Percentiles rank a stretch among this genome's conserved stretches.
phyloP scores from a whole-genome alignment of 1,139 yeast genomes.

The Blastobotrys illinoisensis region DNA sequence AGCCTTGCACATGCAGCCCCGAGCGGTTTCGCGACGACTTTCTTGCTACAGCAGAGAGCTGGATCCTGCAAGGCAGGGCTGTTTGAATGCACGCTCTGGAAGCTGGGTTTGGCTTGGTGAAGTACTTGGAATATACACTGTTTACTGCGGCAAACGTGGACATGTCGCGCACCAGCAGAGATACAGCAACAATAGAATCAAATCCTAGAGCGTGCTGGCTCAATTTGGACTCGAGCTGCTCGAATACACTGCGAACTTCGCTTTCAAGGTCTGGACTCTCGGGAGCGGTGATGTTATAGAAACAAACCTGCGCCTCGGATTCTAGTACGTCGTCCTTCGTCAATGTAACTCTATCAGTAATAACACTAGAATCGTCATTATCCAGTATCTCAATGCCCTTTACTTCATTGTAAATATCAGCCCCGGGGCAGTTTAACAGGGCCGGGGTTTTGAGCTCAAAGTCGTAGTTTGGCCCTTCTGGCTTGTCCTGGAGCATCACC shows the following conservation, averaged over 20 bases:
- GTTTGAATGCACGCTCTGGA: constrained; percentile 82
- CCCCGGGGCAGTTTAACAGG: constrained; percentile 34
- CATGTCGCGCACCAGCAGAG: constrained; percentile 60
- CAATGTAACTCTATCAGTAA: too few species aligned
- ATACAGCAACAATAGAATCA: constrained; percentile 17
- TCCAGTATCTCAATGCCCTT: not conserved
- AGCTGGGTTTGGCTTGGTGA: constrained; percentile 63
- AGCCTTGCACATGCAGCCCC: constrained; percentile 85
- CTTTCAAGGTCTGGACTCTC: constrained; percentile 9
- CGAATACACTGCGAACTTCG: constrained; percentile 17
- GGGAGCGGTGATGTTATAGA: not conserved
- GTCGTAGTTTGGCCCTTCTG: constrained; percentile 22
- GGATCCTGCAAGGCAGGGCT: constrained; percentile 38
- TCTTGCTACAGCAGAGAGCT: constrained; percentile 52
- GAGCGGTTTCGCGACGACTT: constrained; percentile 16
- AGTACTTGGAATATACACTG: constrained; percentile 45
- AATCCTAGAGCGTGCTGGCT: constrained; percentile 5
- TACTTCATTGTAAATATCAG: not conserved
- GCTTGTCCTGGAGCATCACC: constrained; percentile 37
- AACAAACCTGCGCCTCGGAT: not conserved
- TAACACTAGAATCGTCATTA: too few species aligned
- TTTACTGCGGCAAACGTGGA: constrained; percentile 56
- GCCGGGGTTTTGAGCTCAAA: constrained; percentile 38
- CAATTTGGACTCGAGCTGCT: constrained; percentile 11
- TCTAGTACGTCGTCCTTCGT: too few species aligned